Evolutionary conservation across 441 rosid species (phyloP).

Genomic region (Viola pubescens): DNA sequence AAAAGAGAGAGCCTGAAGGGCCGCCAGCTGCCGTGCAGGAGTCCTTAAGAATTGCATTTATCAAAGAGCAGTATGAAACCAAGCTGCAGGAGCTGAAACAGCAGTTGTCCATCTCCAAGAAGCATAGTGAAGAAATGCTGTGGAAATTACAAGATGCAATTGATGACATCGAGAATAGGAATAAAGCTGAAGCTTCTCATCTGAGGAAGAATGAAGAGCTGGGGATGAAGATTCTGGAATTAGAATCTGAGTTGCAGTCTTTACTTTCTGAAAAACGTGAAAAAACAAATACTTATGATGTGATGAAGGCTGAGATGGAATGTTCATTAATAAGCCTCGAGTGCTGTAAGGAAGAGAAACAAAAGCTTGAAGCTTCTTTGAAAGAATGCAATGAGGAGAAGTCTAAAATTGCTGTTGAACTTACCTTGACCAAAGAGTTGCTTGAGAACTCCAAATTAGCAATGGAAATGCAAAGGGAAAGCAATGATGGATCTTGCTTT

Average conservation of each 20-base stretch:
- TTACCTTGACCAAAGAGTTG: slow-evolving; percentile 40
- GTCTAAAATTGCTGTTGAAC: slow-evolving; percentile 46
- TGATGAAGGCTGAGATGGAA: slow-evolving; percentile 91
- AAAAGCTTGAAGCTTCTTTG: slow-evolving; percentile 63
- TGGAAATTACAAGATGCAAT: slow-evolving; percentile 88
- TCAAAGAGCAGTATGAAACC: slow-evolving; percentile 90
- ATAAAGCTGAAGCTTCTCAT: slow-evolving; percentile 70
- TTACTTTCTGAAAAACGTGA: slow-evolving; percentile 66
- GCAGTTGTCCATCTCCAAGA: slow-evolving; percentile 78
- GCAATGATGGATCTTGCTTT: slow-evolving; percentile 20
- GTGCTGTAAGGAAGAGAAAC: slow-evolving; percentile 96
- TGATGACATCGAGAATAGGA: slow-evolving; percentile 73
- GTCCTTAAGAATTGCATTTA: slow-evolving; percentile 90
- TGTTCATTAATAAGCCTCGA: slow-evolving; percentile 92
- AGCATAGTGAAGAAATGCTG: slow-evolving; percentile 84
- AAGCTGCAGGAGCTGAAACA: slow-evolving; percentile 77
- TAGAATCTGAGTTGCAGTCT: slow-evolving; percentile 69
- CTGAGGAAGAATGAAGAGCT: slow-evolving; percentile 79
- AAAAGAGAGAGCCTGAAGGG: slow-evolving; percentile 49
- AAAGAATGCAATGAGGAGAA: slow-evolving; percentile 59
- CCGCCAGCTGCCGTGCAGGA: slow-evolving; percentile 68
- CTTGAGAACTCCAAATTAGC: slow-evolving; percentile 33
- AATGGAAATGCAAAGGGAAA: slow-evolving; percentile 26
- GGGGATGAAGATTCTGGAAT: slow-evolving; percentile 55
- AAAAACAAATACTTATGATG: slow-evolving; percentile 57